Percentiles rank a stretch among this genome's conserved stretches.
Evolutionary conservation across 2,329 filamentous ascomycete species (phyloP).

Genomic region (Elsinoe perseae): DNA sequence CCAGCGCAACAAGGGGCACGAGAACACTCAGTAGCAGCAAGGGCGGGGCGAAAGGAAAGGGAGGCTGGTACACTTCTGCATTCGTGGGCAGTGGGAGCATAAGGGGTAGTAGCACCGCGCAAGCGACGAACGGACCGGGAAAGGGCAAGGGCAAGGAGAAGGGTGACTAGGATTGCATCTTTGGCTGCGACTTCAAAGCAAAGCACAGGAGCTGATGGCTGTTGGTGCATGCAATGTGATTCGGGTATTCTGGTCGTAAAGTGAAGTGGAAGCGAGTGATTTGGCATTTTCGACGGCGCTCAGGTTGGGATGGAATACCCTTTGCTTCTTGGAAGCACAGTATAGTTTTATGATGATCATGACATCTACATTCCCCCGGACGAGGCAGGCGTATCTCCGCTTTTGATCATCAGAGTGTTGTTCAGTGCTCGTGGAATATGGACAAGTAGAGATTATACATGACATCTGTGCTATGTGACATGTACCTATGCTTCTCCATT

Average conservation of each 20-base stretch:
- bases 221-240: too few relatives aligned
- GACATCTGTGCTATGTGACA: background rate
- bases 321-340: background rate
- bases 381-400: background rate
- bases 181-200: too few relatives aligned
- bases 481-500: background rate
- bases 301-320: slow-evolving; percentile 5
- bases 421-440: background rate
- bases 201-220: too few relatives aligned
- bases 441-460: slow-evolving; percentile 14
- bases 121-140: background rate
- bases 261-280: too few relatives aligned
- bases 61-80: slow-evolving; percentile 7
- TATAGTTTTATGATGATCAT: background rate
- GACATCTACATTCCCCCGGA: background rate
- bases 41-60: slow-evolving; percentile 1
- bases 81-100: background rate
- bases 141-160: slow-evolving; percentile 7
- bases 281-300: background rate
- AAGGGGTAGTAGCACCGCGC: background rate
- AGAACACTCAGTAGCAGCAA: background rate
- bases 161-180: background rate
- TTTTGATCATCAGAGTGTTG: background rate
- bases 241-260: too few relatives aligned
- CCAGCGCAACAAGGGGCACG: background rate